Evolutionary conservation across 768 basidiomycete species (phyloP).

Genomic region (Filobasidium wieringae): DNA sequence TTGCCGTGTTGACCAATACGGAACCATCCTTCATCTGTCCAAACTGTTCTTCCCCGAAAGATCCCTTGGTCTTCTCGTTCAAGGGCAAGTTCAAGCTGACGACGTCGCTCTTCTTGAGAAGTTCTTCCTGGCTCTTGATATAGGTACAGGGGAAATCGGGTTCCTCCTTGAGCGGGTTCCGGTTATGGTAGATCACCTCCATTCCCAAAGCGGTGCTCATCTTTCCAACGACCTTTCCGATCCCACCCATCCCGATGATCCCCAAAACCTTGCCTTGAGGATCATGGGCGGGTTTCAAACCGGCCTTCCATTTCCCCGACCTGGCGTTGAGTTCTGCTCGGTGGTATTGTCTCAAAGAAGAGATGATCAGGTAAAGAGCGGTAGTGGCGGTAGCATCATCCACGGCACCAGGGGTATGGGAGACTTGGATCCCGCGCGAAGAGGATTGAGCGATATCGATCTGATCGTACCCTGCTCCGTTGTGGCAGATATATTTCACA

Average conservation of each 20-base stretch:
- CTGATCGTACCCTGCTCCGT: slow-evolving; percentile 85
- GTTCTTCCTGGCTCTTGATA: slow-evolving; percentile 48
- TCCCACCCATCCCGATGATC: slow-evolving; percentile 42
- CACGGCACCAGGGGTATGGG: slow-evolving; percentile 81
- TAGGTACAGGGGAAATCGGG: slow-evolving; percentile 65
- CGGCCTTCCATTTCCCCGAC: slow-evolving; percentile 30
- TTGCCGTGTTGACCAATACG: slow-evolving; percentile 72
- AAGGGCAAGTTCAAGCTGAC: slow-evolving; percentile 78
- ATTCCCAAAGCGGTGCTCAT: slow-evolving; percentile 63
- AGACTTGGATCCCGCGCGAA: slow-evolving; percentile 60
- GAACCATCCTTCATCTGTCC: slow-evolving; percentile 62
- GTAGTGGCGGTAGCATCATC: slow-evolving; percentile 86
- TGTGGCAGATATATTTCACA: slow-evolving; percentile 80
- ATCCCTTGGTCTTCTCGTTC: slow-evolving; percentile 55
- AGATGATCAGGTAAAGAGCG: slow-evolving; percentile 68
- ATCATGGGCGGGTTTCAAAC: slow-evolving; percentile 27
- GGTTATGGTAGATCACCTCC: slow-evolving; percentile 66
- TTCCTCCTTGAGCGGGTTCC: slow-evolving; percentile 44
- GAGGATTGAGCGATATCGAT: slow-evolving; percentile 67
- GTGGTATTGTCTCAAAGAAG: slow-evolving; percentile 62
- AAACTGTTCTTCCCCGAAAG: slow-evolving; percentile 66
- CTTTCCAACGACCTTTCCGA: slow-evolving; percentile 43
- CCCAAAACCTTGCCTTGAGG: slow-evolving; percentile 37
- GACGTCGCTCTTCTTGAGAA: slow-evolving; percentile 64
- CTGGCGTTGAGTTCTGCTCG: slow-evolving; percentile 47